phyloP scores from a whole-genome alignment of 2,329 filamentous ascomycete genomes.

The Fusarium sp. region DNA sequence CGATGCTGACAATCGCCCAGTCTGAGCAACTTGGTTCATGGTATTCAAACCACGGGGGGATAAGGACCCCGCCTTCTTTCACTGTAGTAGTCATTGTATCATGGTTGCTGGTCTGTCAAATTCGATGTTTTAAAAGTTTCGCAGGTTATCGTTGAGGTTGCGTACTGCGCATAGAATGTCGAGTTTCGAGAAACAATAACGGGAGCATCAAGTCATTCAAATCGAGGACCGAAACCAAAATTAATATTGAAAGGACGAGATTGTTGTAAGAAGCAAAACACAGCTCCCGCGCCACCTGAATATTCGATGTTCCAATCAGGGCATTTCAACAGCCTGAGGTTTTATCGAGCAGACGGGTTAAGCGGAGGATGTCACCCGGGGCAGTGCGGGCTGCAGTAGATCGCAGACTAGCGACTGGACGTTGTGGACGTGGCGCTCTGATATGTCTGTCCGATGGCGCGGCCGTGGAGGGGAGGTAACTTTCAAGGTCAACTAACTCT shows the following conservation, averaged over 20 bases:
- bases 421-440: constrained; percentile 34
- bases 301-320: constrained; percentile 18
- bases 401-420: constrained; percentile 29
- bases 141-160: neutral
- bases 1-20: constrained; percentile 52
- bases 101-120: constrained; percentile 22
- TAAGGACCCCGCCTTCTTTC: constrained; percentile 36
- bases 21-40: constrained; percentile 46
- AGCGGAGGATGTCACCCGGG: constrained; percentile 21
- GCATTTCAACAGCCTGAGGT: constrained; percentile 17
- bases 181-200: neutral
- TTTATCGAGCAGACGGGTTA: constrained; percentile 23
- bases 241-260: constrained; percentile 5
- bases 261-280: constrained; percentile 30
- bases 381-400: constrained; percentile 26
- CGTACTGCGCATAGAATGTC: neutral
- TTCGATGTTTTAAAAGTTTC: neutral
- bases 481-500: constrained; percentile 13
- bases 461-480: constrained; percentile 21
- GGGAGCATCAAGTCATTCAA: neutral
- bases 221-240: neutral
- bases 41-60: constrained; percentile 45
- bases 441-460: constrained; percentile 15
- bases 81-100: constrained; percentile 46
- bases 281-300: constrained; percentile 9